Base-by-base conservation (phyloP, 305 asterid species). In the Nicotiana rustica region DNA sequence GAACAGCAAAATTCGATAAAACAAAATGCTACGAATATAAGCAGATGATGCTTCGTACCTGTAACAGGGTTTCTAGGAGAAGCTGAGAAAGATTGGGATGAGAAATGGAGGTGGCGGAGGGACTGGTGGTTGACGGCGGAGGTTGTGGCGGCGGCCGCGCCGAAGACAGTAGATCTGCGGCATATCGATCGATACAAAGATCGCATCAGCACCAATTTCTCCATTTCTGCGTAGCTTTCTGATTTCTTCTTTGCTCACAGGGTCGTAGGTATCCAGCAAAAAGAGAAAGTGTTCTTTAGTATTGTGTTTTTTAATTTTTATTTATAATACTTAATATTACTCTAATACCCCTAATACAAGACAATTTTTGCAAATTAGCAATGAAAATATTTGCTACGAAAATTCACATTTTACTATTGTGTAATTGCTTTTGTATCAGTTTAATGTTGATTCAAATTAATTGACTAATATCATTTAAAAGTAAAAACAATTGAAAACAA, bases 181-280 rank as follows among this genome's bases (percentile, higher is more conserved):
- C 78, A 68, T 56, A 93, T 64, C 65, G 97, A 90, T 57, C 97
- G 95, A 87, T 87, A 90, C 79, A 93, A 44, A 82, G 97, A 93
- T 87, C 99, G 91, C 84, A 89, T 81, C 85, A 89, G 77, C 90
- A 90, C 79, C 88, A 86, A 75, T 84, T 90, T 96, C 89, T 79
- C 92, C 95, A 91, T 90, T 80, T 52, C 73, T 13, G 78, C 10
- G 47, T 4, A 18, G 12, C 12, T 44, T 79, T 75, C 33, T 4
- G 6, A 15, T 31, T 19, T 10, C 76, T 31, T 8, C 55, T 59
- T 80, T 73, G 36, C 77, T 65, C 62, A 36, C 2, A 36, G 18
- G 4, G 36, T 44, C 12, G n/a, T 44, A 21, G 79, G 79, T 73
- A 19, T 21, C 19, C 38, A 73, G 79, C 79, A 44, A 73, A 73